Evolutionary conservation across 2,329 filamentous ascomycete species (phyloP), one percentile per base, ranked within the genome.

Genomic region (Ceratocystis destructans): DNA sequence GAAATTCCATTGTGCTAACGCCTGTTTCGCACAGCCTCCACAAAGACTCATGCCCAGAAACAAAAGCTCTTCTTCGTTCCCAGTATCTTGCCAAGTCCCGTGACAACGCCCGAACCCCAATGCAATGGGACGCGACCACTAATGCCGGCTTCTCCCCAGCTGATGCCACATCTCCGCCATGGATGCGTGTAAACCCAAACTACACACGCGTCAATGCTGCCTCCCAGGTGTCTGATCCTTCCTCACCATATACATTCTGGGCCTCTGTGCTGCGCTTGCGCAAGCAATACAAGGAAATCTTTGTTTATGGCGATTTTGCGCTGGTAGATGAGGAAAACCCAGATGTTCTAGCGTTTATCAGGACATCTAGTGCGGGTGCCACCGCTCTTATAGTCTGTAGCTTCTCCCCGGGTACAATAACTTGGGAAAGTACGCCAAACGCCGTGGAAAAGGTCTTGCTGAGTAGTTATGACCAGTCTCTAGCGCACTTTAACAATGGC

Each of bases 171-270:
- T 44, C 63, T 3, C 79, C 77, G 65, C 85, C 87, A 1, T 91
- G 88, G 88, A 90, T 90, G 82, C 79, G 81, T 15, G 81, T 85
- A 48, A 85, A 89, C 72, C 82, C 86, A 66, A 81, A 84, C 71
- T 86, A 84, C 72, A 72, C 72, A 1, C 73, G 76, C n/a, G 77
- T 87, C 75, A 91, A 91, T 71, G 86, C 83, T 33, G 80, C 78
- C 1, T 71, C 76, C 0, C 83, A 88, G 72, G 72, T 77, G 2
- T 71, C 71, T 2, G 76, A 83, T 68, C 71, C 72, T 1, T 71
- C 76, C 5, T 85, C 81, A 6, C 79, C 85, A 22, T 82, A 86
- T 71, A 75, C 78, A 67, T 87, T 83, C 73, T 91, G 86, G 79
- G 79, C 81, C 53, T 74, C 74, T 0, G 79, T 86, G 65, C 76